phyloP scores from a whole-genome alignment of 2,329 filamentous ascomycete species.

The Pseudogymnoascus sp. region DNA sequence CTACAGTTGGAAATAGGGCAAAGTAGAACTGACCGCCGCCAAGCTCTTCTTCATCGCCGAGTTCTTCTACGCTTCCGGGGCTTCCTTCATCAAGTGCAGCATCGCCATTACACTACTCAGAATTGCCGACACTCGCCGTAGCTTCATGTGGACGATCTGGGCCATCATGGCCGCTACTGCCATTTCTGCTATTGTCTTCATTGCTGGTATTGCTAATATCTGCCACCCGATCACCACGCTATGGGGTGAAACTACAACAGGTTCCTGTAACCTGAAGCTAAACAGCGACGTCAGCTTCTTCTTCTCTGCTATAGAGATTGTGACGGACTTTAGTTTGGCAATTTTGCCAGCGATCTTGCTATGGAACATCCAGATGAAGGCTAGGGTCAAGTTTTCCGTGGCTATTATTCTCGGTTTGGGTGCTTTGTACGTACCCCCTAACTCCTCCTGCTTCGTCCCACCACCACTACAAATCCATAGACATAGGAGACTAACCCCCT shows the following conservation, averaged over 20 bases:
- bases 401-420: conserved; percentile 38
- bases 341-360: conserved; percentile 36
- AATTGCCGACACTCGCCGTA: conserved; percentile 27
- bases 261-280: conserved; percentile 25
- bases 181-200: conserved; percentile 26
- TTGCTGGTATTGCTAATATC: conserved; percentile 26
- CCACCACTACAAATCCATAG: background rate
- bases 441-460: background rate
- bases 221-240: conserved; percentile 29
- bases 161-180: conserved; percentile 21
- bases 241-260: conserved; percentile 27
- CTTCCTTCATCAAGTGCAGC: conserved; percentile 27
- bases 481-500: conserved; percentile 14
- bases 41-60: conserved; percentile 34
- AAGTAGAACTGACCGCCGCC: conserved; percentile 11
- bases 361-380: conserved; percentile 38
- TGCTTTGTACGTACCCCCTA: conserved; percentile 31
- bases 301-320: conserved; percentile 32
- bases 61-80: conserved; percentile 33
- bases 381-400: conserved; percentile 39
- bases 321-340: conserved; percentile 31
- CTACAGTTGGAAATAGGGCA: background rate
- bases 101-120: conserved; percentile 29
- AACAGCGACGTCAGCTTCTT: conserved; percentile 31
- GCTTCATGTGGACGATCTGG: conserved; percentile 26